phyloP scores from a whole-genome alignment of 345 rosid genomes.

The Heritiera fomes region DNA sequence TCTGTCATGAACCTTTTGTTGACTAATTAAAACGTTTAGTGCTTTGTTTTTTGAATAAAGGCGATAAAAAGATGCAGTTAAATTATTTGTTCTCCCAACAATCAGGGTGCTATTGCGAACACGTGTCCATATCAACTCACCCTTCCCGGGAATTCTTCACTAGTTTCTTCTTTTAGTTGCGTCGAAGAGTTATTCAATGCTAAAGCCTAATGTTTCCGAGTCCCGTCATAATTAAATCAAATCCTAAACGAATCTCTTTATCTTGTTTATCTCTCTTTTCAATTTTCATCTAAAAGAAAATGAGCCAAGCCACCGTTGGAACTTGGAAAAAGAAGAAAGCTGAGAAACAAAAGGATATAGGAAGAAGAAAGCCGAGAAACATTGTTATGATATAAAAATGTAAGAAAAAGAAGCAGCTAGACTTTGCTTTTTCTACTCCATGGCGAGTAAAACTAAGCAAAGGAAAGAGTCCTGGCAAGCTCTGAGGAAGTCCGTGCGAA shows the following conservation, averaged over 20 bases:
- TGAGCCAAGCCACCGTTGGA: conserved; percentile 5
- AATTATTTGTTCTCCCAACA: conserved; percentile 6
- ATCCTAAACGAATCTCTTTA: conserved; percentile 14
- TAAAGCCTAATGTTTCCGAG: too few relatives aligned
- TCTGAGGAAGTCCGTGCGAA: background rate
- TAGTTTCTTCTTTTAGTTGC: background rate
- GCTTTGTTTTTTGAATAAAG: conserved; percentile 16
- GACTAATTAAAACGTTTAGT: conserved; percentile 1
- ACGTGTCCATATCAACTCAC: background rate
- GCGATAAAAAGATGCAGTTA: background rate
- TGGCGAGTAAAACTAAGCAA: background rate
- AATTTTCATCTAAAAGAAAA: background rate
- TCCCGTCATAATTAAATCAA: too few relatives aligned
- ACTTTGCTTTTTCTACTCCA: background rate
- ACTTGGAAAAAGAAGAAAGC: background rate
- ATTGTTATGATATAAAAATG: background rate
- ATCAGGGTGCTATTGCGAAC: conserved; percentile 14
- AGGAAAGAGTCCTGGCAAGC: background rate
- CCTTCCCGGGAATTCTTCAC: background rate
- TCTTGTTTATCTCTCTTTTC: background rate
- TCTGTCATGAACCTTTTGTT: conserved; percentile 13
- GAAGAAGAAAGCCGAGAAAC: too few relatives aligned
- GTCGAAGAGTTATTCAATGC: too few relatives aligned
- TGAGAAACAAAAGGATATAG: background rate
- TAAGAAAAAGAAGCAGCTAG: background rate